A percentile compares a stretch with the other conserved stretches of the same genome.
phyloP scores from a whole-genome alignment of 768 basidiomycete genomes.

The Podaxis sp. region DNA sequence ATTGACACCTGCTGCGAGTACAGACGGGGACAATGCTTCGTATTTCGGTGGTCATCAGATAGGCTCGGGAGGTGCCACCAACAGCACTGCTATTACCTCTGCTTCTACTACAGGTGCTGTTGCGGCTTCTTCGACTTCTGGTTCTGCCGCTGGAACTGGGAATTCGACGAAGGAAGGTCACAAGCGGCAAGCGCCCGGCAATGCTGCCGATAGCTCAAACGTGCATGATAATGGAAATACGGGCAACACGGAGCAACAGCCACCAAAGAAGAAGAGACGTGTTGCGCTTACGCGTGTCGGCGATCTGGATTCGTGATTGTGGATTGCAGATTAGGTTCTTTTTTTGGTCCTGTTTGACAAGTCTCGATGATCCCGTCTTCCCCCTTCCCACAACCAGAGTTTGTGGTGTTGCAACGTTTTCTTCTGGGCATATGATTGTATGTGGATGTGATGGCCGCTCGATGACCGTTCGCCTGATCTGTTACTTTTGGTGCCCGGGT shows the following conservation, averaged over 20 bases:
- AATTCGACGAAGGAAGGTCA: conserved; percentile 7
- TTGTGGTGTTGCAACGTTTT: too few species aligned
- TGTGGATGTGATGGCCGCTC: too few species aligned
- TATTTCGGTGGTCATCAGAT: conserved; percentile 15
- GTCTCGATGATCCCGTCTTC: not conserved
- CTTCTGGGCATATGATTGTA: not conserved
- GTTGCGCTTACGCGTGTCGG: conserved; percentile 74
- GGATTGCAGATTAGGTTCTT: not conserved
- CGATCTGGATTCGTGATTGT: conserved; percentile 44
- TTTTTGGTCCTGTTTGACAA: not conserved
- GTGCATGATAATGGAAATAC: not conserved
- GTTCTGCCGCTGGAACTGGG: conserved; percentile 13
- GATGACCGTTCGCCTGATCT: too few species aligned
- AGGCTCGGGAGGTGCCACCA: not conserved
- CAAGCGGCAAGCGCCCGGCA: conserved; percentile 23
- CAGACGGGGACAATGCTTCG: conserved; percentile 35
- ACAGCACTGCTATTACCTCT: not conserved
- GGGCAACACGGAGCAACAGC: conserved; percentile 39
- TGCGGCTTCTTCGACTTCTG: conserved; percentile 24
- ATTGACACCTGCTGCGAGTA: conserved; percentile 48
- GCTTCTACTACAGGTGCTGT: not conserved
- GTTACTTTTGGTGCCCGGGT: not conserved
- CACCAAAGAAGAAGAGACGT: conserved; percentile 84
- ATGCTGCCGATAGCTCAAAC: not conserved
- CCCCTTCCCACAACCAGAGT: too few species aligned